Conservation (phyloP, 352 stramenopile species). For the Saprolegnia diclina region DNA sequence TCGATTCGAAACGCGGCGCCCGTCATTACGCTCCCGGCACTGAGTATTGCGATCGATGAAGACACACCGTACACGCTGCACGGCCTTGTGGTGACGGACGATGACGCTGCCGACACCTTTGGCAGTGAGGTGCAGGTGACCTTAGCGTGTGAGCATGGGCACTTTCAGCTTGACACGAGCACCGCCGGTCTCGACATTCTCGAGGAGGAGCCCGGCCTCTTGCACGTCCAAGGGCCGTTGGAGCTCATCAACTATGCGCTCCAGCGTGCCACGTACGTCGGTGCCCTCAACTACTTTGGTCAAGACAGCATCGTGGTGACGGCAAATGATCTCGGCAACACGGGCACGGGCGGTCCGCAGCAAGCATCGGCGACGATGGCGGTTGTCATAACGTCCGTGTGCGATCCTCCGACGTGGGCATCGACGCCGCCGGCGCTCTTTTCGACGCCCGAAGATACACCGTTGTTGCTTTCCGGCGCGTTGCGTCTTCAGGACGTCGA, state of each 20-base stretch:
- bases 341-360: conserved; percentile 8
- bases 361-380: conserved; percentile 29
- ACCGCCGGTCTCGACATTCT: conserved; percentile 6
- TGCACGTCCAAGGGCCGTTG: conserved; percentile 45
- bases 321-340: conserved; percentile 25
- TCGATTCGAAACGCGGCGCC: conserved; percentile 34
- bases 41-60: conserved; percentile 31
- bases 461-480: conserved; percentile 33
- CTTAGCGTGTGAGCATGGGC: conserved; percentile 30
- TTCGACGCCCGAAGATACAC: conserved; percentile 41
- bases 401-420: conserved; percentile 44
- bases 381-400: conserved; percentile 47
- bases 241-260: conserved; percentile 49
- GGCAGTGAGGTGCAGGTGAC: conserved; percentile 36
- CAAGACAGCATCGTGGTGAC: conserved; percentile 42
- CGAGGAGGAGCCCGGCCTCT: conserved; percentile 28
- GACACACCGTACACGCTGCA: conserved; percentile 37
- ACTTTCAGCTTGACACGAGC: conserved; percentile 29
- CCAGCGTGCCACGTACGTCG: conserved; percentile 45
- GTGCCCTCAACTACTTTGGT: conserved; percentile 50
- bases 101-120: conserved; percentile 30
- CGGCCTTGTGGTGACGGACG: conserved; percentile 27
- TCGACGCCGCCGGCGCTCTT: neutral
- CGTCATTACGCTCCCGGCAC: conserved; percentile 11
- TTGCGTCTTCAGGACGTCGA: conserved; percentile 38